These are phyloP conservation scores for Ophiostoma ips DNA, from an alignment of 2,329 filamentous ascomycete genomes.

Conservation along the genomic window DNA sequence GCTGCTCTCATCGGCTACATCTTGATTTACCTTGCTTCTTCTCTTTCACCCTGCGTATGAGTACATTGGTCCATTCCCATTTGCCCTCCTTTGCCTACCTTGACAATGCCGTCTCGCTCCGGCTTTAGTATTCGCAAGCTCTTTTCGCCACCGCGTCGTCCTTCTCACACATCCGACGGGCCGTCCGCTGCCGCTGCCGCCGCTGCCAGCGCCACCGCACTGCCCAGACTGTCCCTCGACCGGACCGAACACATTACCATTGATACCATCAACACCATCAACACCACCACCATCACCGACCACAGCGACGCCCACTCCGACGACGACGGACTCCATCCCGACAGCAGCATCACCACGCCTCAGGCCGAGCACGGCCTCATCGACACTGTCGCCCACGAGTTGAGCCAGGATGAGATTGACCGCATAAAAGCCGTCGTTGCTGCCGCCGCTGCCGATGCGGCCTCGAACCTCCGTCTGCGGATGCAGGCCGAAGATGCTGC, in stretches of 20 bases:
- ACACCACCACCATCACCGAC: background rate
- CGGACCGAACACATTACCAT: background rate
- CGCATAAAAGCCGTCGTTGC: constrained; percentile 35
- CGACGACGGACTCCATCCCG: constrained; percentile 17
- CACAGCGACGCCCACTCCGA: background rate
- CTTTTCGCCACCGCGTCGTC: constrained; percentile 21
- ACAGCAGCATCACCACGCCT: constrained; percentile 13
- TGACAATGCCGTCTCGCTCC: constrained; percentile 28
- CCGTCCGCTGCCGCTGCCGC: background rate
- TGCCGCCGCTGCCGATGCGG: background rate
- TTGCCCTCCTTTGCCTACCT: background rate
- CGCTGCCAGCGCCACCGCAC: background rate
- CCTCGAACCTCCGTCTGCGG: constrained; percentile 5
- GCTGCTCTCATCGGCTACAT: too few relatives aligned
- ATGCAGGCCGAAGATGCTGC: background rate
- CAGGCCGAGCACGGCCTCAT: constrained; percentile 8
- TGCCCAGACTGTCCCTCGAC: too few relatives aligned
- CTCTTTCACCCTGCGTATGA: background rate
- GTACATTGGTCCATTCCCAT: background rate
- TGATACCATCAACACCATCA: background rate
- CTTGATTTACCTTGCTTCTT: background rate
- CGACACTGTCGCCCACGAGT: constrained; percentile 4
- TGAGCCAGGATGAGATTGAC: constrained; percentile 30
- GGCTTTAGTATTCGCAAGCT: constrained; percentile 31
- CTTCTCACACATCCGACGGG: background rate